A percentile compares a stretch with the other conserved stretches of the same genome.
phyloP scores from a whole-genome alignment of 192 early-diverging fungal genomes.

The Backusella tuberculispora region DNA sequence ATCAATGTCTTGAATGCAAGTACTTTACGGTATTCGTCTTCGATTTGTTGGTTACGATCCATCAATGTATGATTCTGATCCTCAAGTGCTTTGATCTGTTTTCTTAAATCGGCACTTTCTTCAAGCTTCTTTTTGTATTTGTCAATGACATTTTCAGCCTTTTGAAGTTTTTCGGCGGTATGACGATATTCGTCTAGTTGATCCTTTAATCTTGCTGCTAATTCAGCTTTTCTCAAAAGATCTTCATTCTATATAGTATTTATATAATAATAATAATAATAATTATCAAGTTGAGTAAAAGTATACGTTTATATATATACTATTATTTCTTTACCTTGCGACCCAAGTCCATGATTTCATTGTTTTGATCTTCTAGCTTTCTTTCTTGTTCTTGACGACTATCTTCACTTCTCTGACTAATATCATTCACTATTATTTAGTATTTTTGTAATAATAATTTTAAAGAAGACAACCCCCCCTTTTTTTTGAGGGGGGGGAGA shows the following conservation, averaged over 20 bases:
- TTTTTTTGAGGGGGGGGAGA: background rate
- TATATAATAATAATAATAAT: no score
- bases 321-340: constrained; percentile 48
- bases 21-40: constrained; percentile 89
- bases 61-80: constrained; percentile 72
- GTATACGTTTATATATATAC: background rate
- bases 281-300: background rate
- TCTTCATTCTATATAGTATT: constrained; percentile 62
- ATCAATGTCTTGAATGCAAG: constrained; percentile 78
- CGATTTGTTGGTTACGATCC: constrained; percentile 75
- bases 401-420: constrained; percentile 78
- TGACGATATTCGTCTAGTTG: constrained; percentile 92
- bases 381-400: constrained; percentile 71
- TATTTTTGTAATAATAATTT: background rate
- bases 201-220: constrained; percentile 77
- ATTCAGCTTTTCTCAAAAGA: constrained; percentile 66
- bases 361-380: constrained; percentile 60
- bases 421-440: background rate
- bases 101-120: constrained; percentile 79
- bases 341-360: constrained; percentile 68
- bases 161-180: constrained; percentile 89
- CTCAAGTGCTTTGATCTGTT: constrained; percentile 80
- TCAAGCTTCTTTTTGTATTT: constrained; percentile 97
- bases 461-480: background rate
- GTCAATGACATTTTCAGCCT: constrained; percentile 92